Base-by-base conservation (phyloP, 2,329 filamentous ascomycete species). In the Aspergillus hiratsukae region DNA sequence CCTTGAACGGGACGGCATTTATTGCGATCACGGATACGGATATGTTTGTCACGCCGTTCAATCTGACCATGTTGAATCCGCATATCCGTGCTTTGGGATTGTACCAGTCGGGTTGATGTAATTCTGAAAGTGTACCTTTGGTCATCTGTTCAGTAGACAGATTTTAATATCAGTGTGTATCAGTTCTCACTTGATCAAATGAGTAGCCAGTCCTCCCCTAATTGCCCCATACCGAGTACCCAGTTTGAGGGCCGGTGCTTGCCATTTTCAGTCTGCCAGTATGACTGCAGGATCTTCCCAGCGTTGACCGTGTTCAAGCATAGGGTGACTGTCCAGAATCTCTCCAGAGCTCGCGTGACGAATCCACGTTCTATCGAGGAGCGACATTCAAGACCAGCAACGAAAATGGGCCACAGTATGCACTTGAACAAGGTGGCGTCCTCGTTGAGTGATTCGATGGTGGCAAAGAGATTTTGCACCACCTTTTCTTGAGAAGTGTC, bases 251-350 rank as follows among this genome's bases (percentile, higher is more conserved):
- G 29, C 3, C 46, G 23, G 23, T 29, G 52, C 21, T 52, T 40
- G 4, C 49, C 37, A 21, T 58, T 56, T 11, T 49, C 23, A 31
- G 60, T 55, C 28, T 62, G 52, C 69, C 68, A 73, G 45, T 68
- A 65, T 3, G 57, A 57, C 27, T 64, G 60, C 46, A 73, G 19
- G 1, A 68, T 65, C 29, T 68, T 65, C 0, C 67, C 64, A 2
- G 70, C 70, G 55, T 68, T 72, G 3, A 72, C 61, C 7, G 61
- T 67, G 55, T 73, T 73, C 40, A 71, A 59, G 59, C 70, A 73
- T 2, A 49, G 66, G 1, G 70, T 73, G 10, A 62, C 56, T 3
- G 50, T 48, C 70, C 70, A 73, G 27, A 73, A 67, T 6, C 49
- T 61, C 25, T 69, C 69, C 25, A 72, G 49, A 25, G 57, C 67